A percentile compares a stretch with the other conserved stretches of the same genome.
Conservation (phyloP, 805 yeast species). For the Cyberlindnera saturnus region DNA sequence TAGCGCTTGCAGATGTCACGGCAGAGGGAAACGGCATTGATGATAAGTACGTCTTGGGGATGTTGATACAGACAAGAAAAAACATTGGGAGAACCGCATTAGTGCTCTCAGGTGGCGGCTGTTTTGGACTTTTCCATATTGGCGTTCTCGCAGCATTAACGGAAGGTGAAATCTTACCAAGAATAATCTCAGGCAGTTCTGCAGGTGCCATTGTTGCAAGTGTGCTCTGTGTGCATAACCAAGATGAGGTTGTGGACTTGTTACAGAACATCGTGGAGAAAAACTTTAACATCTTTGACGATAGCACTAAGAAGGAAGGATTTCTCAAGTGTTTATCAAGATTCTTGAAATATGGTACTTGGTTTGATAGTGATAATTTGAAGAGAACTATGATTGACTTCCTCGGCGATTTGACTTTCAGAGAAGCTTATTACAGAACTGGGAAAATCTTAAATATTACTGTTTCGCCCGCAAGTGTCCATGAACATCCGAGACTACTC, state of each 20-base stretch:
- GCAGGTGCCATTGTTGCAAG: conserved; percentile 96
- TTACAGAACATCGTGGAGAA: conserved; percentile 40
- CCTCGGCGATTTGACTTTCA: conserved; percentile 85
- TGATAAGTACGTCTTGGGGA: conserved; percentile 65
- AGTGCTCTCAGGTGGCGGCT: conserved; percentile 94
- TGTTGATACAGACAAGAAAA: conserved; percentile 80
- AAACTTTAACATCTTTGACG: conserved; percentile 47
- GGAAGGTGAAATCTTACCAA: conserved; percentile 72
- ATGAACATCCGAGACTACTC: conserved; percentile 83
- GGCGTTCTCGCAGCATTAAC: conserved; percentile 82
- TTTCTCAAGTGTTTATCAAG: conserved; percentile 45
- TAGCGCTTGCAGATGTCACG: conserved; percentile 28
- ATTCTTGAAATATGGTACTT: conserved; percentile 78
- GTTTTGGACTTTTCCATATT: conserved; percentile 87
- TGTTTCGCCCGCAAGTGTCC: conserved; percentile 84
- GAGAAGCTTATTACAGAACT: conserved; percentile 91
- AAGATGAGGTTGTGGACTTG: conserved; percentile 57
- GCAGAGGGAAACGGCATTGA: conserved; percentile 36
- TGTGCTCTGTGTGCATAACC: conserved; percentile 73
- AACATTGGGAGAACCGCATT: conserved; percentile 93
- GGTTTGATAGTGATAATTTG: conserved; percentile 74
- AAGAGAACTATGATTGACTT: conserved; percentile 68
- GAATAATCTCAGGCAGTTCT: conserved; percentile 87
- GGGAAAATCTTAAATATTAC: conserved; percentile 91
- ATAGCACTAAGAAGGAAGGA: conserved; percentile 31